Evolutionary conservation across 495 filamentous ascomycete genomes (phyloP).

Genomic region (Tuber borchii): DNA sequence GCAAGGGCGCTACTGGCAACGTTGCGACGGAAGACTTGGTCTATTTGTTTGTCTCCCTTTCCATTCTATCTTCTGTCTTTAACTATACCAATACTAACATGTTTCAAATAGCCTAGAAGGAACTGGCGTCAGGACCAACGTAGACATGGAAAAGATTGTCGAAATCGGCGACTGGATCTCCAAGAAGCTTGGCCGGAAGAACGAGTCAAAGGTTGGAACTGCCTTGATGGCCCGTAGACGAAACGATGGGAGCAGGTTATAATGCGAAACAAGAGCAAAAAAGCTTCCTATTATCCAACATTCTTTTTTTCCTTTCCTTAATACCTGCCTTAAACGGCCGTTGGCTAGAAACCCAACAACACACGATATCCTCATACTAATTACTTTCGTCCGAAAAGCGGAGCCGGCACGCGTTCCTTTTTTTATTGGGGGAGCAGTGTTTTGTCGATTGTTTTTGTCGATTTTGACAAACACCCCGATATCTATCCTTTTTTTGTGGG

Average conservation of each 20-base stretch:
- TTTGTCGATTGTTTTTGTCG: background rate
- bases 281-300: background rate
- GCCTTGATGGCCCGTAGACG: constrained; percentile 58
- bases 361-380: background rate
- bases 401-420: background rate
- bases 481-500: background rate
- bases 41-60: constrained; percentile 52
- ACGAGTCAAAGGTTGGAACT: constrained; percentile 72
- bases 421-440: constrained; percentile 4
- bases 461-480: background rate
- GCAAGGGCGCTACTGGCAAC: constrained; percentile 90
- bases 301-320: background rate
- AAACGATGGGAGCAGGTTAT: constrained; percentile 23
- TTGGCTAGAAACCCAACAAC: background rate
- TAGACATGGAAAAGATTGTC: constrained; percentile 74
- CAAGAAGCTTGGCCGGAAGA: constrained; percentile 64
- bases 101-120: constrained; percentile 53
- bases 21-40: constrained; percentile 90
- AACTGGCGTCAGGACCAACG: constrained; percentile 77
- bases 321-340: background rate
- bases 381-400: background rate
- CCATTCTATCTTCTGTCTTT: background rate
- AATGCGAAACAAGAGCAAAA: background rate
- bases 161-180: constrained; percentile 88
- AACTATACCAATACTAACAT: background rate